Percentiles rank a stretch among this genome's conserved stretches.
phyloP scores from a whole-genome alignment of 2,329 filamentous ascomycete genomes.

The Pseudopyricularia javanii region DNA sequence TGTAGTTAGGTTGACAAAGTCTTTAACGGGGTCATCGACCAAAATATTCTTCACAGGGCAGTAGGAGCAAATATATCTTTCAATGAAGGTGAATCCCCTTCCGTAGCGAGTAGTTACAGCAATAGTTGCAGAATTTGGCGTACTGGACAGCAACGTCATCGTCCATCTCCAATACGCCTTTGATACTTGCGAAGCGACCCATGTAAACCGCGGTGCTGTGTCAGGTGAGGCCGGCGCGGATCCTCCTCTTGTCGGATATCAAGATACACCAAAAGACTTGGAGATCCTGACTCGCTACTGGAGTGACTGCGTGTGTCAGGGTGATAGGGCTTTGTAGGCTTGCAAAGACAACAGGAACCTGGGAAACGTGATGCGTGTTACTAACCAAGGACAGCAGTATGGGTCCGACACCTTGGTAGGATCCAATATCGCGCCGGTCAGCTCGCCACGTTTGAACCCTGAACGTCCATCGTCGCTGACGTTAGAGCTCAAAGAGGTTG shows the following conservation, averaged over 20 bases:
- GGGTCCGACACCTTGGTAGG: too few species aligned
- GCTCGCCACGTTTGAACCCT: too few species aligned
- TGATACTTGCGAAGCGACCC: slow-evolving; percentile 13
- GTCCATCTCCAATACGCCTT: slow-evolving; percentile 12
- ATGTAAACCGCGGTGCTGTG: slow-evolving; percentile 7
- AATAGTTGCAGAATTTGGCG: slow-evolving; percentile 12
- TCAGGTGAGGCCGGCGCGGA: not conserved
- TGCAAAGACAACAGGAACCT: not conserved
- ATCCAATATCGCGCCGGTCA: too few species aligned
- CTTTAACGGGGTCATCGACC: slow-evolving; percentile 51
- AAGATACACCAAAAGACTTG: not conserved
- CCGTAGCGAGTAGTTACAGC: slow-evolving; percentile 14
- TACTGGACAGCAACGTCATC: slow-evolving; percentile 16
- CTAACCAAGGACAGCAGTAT: too few species aligned
- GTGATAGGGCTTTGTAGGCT: not conserved
- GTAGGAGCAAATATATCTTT: slow-evolving; percentile 26
- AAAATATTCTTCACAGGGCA: too few species aligned
- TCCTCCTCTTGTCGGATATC: not conserved
- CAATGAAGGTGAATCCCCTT: slow-evolving; percentile 18
- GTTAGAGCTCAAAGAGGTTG: too few species aligned
- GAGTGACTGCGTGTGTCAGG: not conserved
- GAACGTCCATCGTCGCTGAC: too few species aligned
- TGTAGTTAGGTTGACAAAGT: slow-evolving; percentile 67
- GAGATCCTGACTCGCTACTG: not conserved
- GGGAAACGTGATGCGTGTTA: too few species aligned